Evolutionary conservation across 768 basidiomycete species (phyloP).

Genomic region (Kwoniella sp.): DNA sequence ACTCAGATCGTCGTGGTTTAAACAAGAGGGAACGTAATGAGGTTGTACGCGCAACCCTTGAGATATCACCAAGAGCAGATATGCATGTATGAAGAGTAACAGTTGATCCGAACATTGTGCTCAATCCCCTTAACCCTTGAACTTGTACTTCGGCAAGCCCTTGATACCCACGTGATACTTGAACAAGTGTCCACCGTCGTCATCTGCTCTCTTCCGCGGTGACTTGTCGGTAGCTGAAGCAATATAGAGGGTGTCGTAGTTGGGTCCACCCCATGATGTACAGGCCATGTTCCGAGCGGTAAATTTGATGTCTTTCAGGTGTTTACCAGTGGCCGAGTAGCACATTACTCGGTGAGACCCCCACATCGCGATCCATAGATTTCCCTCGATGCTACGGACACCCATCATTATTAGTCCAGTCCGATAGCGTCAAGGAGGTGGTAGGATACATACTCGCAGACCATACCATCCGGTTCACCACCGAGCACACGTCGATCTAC

Average conservation of each 20-base stretch:
- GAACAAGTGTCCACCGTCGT: constrained; percentile 29
- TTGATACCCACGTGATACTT: constrained; percentile 31
- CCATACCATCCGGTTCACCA: constrained; percentile 34
- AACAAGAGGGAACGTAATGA: too few species aligned
- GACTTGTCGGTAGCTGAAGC: constrained; percentile 20
- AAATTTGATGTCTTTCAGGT: constrained; percentile 29
- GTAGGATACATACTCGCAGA: constrained; percentile 1
- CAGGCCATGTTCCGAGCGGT: constrained; percentile 33
- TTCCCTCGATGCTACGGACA: constrained; percentile 16
- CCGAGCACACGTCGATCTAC: constrained; percentile 24
- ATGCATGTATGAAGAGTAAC: too few species aligned
- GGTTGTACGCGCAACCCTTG: too few species aligned
- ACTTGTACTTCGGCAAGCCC: constrained; percentile 24
- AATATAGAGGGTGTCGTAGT: constrained; percentile 32
- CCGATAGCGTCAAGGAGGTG: not conserved
- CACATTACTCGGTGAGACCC: constrained; percentile 27
- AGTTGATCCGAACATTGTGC: too few species aligned
- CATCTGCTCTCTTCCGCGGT: constrained; percentile 5
- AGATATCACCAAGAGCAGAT: too few species aligned
- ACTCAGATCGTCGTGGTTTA: too few species aligned
- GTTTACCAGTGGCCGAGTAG: constrained; percentile 20
- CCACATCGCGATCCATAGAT: constrained; percentile 38
- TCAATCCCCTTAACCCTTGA: constrained; percentile 13
- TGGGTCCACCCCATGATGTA: constrained; percentile 28
- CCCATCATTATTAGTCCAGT: not conserved